Conservation (phyloP, 352 stramenopile genomes). For the Blastocystis sp. region DNA sequence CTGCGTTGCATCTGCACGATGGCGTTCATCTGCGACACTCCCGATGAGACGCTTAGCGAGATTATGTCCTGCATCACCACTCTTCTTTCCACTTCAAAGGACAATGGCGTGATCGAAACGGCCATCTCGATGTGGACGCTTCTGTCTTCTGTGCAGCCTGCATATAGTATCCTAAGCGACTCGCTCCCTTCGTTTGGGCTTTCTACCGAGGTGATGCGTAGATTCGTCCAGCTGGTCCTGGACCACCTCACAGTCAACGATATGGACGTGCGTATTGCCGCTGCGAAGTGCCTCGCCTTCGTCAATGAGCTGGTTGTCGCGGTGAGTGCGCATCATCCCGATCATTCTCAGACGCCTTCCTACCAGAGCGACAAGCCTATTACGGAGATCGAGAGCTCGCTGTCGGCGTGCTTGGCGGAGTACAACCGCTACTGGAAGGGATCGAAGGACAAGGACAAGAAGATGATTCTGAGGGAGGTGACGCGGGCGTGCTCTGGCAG, state of each 20-base stretch:
- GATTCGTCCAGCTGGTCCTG: neutral
- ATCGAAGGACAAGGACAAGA: conserved; percentile 64
- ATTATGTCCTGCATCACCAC: conserved; percentile 17
- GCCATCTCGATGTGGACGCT: conserved; percentile 59
- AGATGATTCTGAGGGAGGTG: conserved; percentile 51
- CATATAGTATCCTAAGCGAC: conserved; percentile 54
- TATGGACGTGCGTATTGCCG: conserved; percentile 23
- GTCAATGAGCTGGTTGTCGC: conserved; percentile 10
- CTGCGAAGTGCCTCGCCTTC: conserved; percentile 53
- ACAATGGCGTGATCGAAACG: conserved; percentile 53
- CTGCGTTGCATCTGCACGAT: conserved; percentile 25
- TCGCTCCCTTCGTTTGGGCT: conserved; percentile 9
- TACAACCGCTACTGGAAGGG: conserved; percentile 63
- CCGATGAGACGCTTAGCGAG: conserved; percentile 68
- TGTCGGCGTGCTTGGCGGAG: neutral
- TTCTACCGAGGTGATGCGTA: neutral
- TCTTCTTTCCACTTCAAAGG: neutral
- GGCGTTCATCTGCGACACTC: conserved; percentile 68
- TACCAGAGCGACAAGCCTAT: neutral
- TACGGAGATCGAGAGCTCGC: neutral
- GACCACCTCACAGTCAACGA: neutral
- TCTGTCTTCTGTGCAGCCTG: conserved; percentile 59
- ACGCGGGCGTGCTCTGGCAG: neutral
- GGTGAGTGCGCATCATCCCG: neutral
- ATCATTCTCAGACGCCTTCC: neutral